Evolutionary conservation across 352 stramenopile species (phyloP), one percentile per base, ranked within the genome.

Genomic region (Pythium sukuiense): DNA sequence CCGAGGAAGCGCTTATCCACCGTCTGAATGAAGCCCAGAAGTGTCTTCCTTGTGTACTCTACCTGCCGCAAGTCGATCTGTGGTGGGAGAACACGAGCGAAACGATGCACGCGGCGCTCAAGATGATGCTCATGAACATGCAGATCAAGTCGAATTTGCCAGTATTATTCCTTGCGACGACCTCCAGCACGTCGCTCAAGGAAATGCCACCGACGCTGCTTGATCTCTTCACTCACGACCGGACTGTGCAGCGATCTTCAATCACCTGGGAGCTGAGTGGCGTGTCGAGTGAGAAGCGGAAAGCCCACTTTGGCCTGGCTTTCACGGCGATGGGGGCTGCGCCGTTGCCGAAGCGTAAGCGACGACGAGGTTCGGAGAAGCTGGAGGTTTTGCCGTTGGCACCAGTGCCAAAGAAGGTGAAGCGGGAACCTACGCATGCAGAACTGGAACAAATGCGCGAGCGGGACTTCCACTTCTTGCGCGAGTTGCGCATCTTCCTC

Each of bases 401-500:
- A 0, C 85, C 85, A 20, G 56, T 81, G 24, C 55, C 70, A 7
- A 76, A 77, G 52, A 80, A 71, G 48, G 12, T 52, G n/a, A 59
- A 72, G 45, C 39, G 67, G 24, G 48, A 77, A 1, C 52, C 85
- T 16, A 81, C 76, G 0, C 33, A 63, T 5, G 79, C 79, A 67
- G 75, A 87, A 45, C 50, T 85, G 24, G 69, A 64, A 35, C 73
- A 74, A 24, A 71, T 83, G 8, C 83, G 82, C 41, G 83, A 96
- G 20, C 75, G 79, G 37, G 89, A 96, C n/a, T 57, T 89, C 46
- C 88, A 97, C 63, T 91, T 81, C 48, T 56, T 97, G 18, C 87
- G 90, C 4, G 90, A 97, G 67, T 64, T 97, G 60, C 88, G 90
- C 11, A 95, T 95, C 41, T 97, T 96, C 64, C 76, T 96, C 32